Evolutionary conservation across 2,329 filamentous ascomycete species (phyloP).

Genomic region (Ophiostoma ulmi): DNA sequence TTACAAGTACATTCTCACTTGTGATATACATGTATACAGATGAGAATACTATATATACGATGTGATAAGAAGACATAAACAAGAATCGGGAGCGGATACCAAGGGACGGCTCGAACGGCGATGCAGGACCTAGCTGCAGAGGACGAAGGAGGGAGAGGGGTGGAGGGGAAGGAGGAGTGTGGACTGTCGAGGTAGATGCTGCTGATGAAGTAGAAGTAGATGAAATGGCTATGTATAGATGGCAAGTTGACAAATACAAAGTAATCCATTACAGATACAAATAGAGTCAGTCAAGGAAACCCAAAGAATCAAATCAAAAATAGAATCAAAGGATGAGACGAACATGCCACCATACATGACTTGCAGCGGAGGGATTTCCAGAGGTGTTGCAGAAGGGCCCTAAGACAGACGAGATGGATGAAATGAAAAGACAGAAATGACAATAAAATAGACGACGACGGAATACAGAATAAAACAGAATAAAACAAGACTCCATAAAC

Average conservation of each 20-base stretch:
- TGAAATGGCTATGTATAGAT: neutral
- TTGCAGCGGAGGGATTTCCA: neutral
- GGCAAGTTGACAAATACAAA: neutral
- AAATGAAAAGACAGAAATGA: neutral
- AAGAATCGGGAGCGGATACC: conserved; percentile 3
- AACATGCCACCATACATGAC: neutral
- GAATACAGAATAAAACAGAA: neutral
- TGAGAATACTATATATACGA: neutral
- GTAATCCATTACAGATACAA: neutral
- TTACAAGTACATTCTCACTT: neutral
- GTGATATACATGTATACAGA: neutral
- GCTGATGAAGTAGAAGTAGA: neutral
- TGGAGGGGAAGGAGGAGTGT: neutral
- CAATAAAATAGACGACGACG: too few relatives aligned
- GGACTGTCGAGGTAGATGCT: neutral
- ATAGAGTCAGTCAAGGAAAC: neutral
- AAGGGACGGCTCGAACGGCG: conserved; percentile 8
- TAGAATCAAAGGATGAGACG: neutral
- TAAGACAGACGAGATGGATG: neutral
- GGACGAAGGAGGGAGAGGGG: neutral
- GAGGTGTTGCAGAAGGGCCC: neutral
- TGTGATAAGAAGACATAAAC: neutral
- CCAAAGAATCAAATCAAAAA: neutral
- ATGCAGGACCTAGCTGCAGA: conserved; percentile 9
- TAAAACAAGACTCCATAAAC: neutral